Conservation (phyloP, 306 rosid species). For the Quercus cerris region DNA sequence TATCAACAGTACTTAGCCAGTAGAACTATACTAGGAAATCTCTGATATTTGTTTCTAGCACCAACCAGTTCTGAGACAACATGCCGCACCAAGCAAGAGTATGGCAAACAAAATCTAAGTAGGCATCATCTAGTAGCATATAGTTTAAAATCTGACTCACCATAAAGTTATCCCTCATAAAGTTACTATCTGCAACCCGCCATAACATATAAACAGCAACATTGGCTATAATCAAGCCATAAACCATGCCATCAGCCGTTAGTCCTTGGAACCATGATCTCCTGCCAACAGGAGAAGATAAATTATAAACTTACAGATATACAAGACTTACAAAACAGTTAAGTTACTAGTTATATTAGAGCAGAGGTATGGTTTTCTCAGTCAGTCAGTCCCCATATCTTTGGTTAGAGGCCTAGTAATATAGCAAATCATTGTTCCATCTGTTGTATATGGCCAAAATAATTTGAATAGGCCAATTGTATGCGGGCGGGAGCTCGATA, state of each 20-base stretch:
- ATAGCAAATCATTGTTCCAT: too few relatives aligned
- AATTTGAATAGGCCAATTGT: too few relatives aligned
- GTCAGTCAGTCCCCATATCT: too few relatives aligned
- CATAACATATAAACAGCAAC: slow-evolving; percentile 66
- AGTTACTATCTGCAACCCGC: slow-evolving; percentile 44
- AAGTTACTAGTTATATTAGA: neutral
- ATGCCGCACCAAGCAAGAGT: slow-evolving; percentile 18
- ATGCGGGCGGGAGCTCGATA: too few relatives aligned
- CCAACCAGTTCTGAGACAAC: neutral
- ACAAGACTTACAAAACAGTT: neutral
- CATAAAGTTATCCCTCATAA: slow-evolving; percentile 72
- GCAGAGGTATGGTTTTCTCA: slow-evolving; percentile 1
- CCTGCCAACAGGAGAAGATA: slow-evolving; percentile 48
- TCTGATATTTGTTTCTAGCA: slow-evolving; percentile 1
- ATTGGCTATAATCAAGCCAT: slow-evolving; percentile 77
- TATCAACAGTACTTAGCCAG: neutral
- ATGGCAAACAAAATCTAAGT: slow-evolving; percentile 8
- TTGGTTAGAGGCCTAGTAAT: too few relatives aligned
- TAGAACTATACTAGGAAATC: neutral
- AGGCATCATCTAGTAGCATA: slow-evolving; percentile 17
- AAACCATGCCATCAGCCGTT: slow-evolving; percentile 40
- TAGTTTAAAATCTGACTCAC: slow-evolving; percentile 49
- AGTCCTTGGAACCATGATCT: slow-evolving; percentile 49
- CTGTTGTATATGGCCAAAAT: too few relatives aligned
- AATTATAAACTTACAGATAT: slow-evolving; percentile 12